Evolutionary conservation across 2,329 filamentous ascomycete genomes (phyloP), one percentile per base, ranked within the genome.

Genomic region (Leptographium flavum): DNA sequence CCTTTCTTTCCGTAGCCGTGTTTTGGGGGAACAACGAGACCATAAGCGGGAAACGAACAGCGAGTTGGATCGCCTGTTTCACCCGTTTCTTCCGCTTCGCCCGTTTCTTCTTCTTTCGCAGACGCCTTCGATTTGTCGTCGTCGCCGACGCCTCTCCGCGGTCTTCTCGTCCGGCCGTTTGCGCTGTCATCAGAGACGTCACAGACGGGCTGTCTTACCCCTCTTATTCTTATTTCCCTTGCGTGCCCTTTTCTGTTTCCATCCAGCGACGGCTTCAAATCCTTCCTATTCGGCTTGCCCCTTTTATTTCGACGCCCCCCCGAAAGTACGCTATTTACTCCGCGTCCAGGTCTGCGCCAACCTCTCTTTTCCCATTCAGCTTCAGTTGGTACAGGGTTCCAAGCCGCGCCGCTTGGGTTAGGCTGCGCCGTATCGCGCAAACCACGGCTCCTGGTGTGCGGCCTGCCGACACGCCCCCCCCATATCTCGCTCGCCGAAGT

Each of bases 301-400:
- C 21, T 43, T 43, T 36, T 36, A 35, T 38, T 48, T 42, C 31
- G 40, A 33, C n/a, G n/a, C n/a, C n/a, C n/a, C n/a, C n/a, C n/a
- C n/a, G n/a, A 22, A 22, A 32, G 28, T 14, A n/a, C 30, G 30
- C 40, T 28, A 28, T n/a, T n/a, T 32, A 31, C 39, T 27, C 28
- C 19, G 10, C 27, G 39, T 17, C 27, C 27, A 27, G 19, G n/a
- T 31, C 19, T 19, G 21, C 6, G 14, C n/a, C 33, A n/a, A 7
- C 13, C 31, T 27, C 32, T 30, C 30, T 38, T 46, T 23, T 21
- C 28, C 40, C 19, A 25, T 46, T 39, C 39, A 39, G 45, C 45
- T 42, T 42, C 39, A 39, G 33, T 27, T 42, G 11, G 37, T 27
- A 10, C 25, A 38, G 23, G 19, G 33, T n/a, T 22, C 8, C 27